Conservation (phyloP, 495 filamentous ascomycete species). For the Trichoderma asperelloides region DNA sequence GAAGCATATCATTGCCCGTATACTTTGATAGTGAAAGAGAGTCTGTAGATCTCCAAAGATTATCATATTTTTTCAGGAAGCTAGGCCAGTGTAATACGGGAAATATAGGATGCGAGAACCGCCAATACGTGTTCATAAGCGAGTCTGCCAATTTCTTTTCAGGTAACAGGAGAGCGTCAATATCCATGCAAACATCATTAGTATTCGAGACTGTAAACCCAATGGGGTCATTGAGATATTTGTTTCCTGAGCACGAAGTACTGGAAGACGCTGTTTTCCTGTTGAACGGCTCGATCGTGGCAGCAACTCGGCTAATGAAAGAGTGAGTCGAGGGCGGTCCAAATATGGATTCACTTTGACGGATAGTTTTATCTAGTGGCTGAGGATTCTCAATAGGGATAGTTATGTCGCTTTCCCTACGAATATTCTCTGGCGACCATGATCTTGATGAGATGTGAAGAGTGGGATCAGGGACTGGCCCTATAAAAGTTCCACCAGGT, state of each 20-base stretch:
- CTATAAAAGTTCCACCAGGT: not conserved
- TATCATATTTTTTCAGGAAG: not conserved
- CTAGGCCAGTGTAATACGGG: not conserved
- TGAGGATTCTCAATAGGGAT: not conserved
- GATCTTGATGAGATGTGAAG: not conserved
- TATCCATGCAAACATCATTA: not conserved
- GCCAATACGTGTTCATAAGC: not conserved
- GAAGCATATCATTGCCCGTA: not conserved
- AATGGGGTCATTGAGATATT: slow-evolving; percentile 1
- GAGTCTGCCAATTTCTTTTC: not conserved
- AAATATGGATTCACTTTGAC: not conserved
- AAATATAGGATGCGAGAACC: not conserved
- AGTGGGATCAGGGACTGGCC: not conserved
- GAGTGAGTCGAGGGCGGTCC: not conserved
- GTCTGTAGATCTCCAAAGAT: not conserved
- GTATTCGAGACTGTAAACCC: not conserved
- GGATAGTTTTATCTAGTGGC: not conserved
- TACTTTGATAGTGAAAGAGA: not conserved
- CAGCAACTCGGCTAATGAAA: not conserved
- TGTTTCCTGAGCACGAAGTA: not conserved
- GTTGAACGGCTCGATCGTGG: not conserved
- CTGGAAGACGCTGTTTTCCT: not conserved
- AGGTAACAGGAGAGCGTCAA: not conserved
- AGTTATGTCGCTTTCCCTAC: not conserved
- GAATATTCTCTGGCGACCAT: not conserved